Percentiles rank a stretch among this genome's conserved stretches.
Evolutionary conservation across 352 stramenopile genomes (phyloP).

Genomic region (Globisporangium takayamanum): DNA sequence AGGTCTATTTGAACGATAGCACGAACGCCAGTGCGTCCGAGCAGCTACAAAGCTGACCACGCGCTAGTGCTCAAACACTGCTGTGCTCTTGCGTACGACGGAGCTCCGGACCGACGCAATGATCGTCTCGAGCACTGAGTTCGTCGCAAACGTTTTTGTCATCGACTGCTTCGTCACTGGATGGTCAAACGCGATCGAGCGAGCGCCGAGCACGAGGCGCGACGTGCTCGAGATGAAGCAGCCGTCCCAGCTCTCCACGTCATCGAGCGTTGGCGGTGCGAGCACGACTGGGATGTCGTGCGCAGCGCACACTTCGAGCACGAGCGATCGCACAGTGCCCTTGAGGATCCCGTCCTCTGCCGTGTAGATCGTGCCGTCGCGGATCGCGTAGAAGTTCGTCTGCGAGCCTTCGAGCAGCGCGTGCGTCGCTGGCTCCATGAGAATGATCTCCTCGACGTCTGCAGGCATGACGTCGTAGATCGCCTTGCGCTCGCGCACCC

Average conservation of each 20-base stretch:
- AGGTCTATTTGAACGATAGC: too few relatives aligned
- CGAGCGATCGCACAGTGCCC: constrained; percentile 64
- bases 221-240: constrained; percentile 85
- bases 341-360: constrained; percentile 70
- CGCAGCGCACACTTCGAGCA: constrained; percentile 57
- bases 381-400: constrained; percentile 79
- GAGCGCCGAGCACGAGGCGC: constrained; percentile 57
- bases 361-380: constrained; percentile 47
- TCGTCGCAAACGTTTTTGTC: constrained; percentile 27
- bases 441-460: constrained; percentile 76
- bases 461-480: constrained; percentile 65
- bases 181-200: constrained; percentile 44
- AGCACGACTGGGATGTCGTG: constrained; percentile 50
- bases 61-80: constrained; percentile 36
- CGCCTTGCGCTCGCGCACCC: constrained; percentile 64
- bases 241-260: constrained; percentile 55
- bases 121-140: constrained; percentile 40
- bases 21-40: too few relatives aligned
- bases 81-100: constrained; percentile 46
- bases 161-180: constrained; percentile 20
- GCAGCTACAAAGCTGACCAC: too few relatives aligned
- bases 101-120: constrained; percentile 33
- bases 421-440: constrained; percentile 64
- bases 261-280: constrained; percentile 39
- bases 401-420: constrained; percentile 71